Conservation (phyloP, 768 basidiomycete genomes). For the Mycena leptocephala region DNA sequence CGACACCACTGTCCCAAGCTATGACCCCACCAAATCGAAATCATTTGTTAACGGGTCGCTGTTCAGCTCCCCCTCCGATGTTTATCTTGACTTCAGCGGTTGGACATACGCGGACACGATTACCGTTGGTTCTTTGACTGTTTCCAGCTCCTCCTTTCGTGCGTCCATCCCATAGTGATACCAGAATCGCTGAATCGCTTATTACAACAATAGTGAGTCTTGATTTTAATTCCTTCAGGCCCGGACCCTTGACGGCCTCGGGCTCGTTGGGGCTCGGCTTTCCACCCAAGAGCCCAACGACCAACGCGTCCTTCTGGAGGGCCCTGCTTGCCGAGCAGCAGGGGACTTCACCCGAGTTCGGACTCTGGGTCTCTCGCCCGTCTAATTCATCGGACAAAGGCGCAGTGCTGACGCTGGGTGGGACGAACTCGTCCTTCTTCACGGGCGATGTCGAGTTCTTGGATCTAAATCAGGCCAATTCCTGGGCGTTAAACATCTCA, state of each 20-base stretch:
- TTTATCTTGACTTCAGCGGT: constrained; percentile 2
- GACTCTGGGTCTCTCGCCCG: constrained; percentile 14
- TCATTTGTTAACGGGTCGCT: constrained; percentile 10
- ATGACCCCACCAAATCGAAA: constrained; percentile 13
- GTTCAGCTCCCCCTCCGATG: constrained; percentile 1
- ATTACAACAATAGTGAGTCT: constrained; percentile 13
- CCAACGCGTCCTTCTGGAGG: constrained; percentile 4
- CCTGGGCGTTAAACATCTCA: constrained; percentile 13
- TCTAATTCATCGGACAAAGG: constrained; percentile 8
- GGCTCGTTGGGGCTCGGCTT: constrained; percentile 13
- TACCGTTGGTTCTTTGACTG: constrained; percentile 6
- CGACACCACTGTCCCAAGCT: constrained; percentile 9
- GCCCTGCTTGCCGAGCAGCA: constrained; percentile 6
- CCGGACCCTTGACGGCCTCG: constrained; percentile 14
- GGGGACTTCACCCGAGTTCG: constrained; percentile 5
- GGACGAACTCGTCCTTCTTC: constrained; percentile 9
- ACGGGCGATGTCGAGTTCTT: constrained; percentile 11
- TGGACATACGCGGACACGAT: constrained; percentile 9
- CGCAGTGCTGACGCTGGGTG: constrained; percentile 14
- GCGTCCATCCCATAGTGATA: constrained; percentile 7
- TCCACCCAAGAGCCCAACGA: constrained; percentile 12
- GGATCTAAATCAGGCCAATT: constrained; percentile 11
- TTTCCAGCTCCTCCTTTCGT: constrained; percentile 12
- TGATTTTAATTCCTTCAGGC: constrained; percentile 13
- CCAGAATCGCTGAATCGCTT: neutral